A percentile compares a stretch with the other conserved stretches of the same genome.
phyloP scores from a whole-genome alignment of 805 yeast genomes.

The Wickerhamiella lipophila region DNA sequence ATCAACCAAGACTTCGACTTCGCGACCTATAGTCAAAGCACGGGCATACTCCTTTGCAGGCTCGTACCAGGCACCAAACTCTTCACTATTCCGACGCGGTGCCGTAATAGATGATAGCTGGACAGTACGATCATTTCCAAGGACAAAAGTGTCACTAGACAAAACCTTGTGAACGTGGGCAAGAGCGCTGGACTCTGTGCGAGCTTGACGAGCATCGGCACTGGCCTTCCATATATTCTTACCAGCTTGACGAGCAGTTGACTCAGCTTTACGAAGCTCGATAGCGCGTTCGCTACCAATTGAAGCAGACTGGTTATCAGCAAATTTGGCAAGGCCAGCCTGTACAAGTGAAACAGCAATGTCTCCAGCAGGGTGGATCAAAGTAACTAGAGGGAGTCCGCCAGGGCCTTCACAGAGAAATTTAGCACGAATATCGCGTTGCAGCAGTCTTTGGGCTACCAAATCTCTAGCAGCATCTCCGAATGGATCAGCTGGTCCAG shows the following conservation, averaged over 20 bases:
- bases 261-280: conserved; percentile 50
- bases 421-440: conserved; percentile 44
- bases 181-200: conserved; percentile 30
- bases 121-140: conserved; percentile 45
- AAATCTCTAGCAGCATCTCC: conserved; percentile 55
- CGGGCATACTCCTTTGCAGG: conserved; percentile 68
- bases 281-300: conserved; percentile 57
- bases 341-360: conserved; percentile 55
- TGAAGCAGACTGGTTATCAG: conserved; percentile 65
- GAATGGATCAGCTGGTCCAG: conserved; percentile 36
- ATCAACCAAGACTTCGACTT: conserved; percentile 48
- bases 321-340: conserved; percentile 59
- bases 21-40: conserved; percentile 55
- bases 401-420: conserved; percentile 42
- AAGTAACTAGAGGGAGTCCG: conserved; percentile 30
- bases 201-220: conserved; percentile 20
- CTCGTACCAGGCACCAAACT: conserved; percentile 43
- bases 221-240: conserved; percentile 45
- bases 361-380: conserved; percentile 66
- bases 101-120: conserved; percentile 67
- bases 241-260: conserved; percentile 42
- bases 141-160: conserved; percentile 52
- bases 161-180: conserved; percentile 50
- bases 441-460: conserved; percentile 51
- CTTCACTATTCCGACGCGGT: conserved; percentile 52